These are phyloP conservation scores for Aspergillus niger DNA, from an alignment of 2,329 filamentous ascomycete genomes.

Conservation along the genomic window DNA sequence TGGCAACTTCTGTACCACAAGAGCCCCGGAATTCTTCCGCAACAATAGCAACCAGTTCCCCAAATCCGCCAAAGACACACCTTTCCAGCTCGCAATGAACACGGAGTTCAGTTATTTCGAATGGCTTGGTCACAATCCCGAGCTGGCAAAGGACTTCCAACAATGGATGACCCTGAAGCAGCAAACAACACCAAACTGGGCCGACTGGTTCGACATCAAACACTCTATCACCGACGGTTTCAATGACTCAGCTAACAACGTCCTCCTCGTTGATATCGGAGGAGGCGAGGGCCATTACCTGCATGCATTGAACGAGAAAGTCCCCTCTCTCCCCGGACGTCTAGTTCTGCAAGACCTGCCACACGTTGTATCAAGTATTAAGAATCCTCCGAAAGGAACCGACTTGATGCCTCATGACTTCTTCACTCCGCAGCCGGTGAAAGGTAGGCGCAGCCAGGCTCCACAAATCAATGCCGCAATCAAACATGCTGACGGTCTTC, in stretches of 20 bases:
- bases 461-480: too few relatives aligned
- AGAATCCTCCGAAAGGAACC: conserved; percentile 5
- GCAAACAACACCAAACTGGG: conserved; percentile 14
- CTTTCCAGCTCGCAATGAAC: conserved; percentile 21
- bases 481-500: not conserved
- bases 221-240: conserved; percentile 12
- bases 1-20: conserved; percentile 12
- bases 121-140: conserved; percentile 20
- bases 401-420: conserved; percentile 24
- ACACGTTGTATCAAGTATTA: conserved; percentile 17
- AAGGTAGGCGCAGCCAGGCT: conserved; percentile 11
- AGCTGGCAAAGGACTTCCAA: conserved; percentile 19
- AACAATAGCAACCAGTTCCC: conserved; percentile 19
- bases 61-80: conserved; percentile 13
- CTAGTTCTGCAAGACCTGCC: conserved; percentile 26
- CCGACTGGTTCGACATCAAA: conserved; percentile 18
- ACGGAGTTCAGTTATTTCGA: conserved; percentile 19
- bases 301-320: conserved; percentile 16
- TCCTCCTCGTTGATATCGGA: conserved; percentile 29
- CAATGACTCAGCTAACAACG: not conserved
- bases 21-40: conserved; percentile 23
- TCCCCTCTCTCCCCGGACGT: conserved; percentile 15
- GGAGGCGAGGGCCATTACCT: conserved; percentile 28
- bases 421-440: conserved; percentile 25
- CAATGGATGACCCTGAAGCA: conserved; percentile 20